A percentile compares a stretch with the other conserved stretches of the same genome.
phyloP scores from a whole-genome alignment of 345 rosid genomes.

The Eucalyptus marginata region DNA sequence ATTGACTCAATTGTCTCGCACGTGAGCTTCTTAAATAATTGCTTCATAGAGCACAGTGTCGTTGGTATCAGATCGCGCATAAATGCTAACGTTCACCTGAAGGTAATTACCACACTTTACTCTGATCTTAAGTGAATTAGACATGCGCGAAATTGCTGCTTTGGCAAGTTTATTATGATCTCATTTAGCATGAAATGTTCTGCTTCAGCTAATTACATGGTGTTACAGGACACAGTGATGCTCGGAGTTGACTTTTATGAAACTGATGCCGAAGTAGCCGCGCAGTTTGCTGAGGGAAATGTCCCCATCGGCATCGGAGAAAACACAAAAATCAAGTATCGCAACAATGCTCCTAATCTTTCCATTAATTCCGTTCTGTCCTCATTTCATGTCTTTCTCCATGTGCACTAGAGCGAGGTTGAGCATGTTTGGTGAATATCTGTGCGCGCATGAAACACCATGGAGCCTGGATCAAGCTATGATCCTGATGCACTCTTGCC shows the following conservation, averaged over 20 bases:
- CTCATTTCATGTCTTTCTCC: neutral
- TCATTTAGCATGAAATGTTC: neutral
- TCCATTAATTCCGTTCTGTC: neutral
- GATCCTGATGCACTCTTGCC: neutral
- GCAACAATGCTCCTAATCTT: neutral
- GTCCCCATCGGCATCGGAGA: constrained; percentile 83
- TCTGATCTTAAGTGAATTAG: no score
- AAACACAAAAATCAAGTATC: constrained; percentile 3
- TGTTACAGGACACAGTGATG: constrained; percentile 76
- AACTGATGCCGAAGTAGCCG: constrained; percentile 59
- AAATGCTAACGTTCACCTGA: no score
- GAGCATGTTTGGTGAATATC: neutral
- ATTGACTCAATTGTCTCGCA: no score
- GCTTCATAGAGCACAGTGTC: no score
- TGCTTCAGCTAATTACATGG: neutral
- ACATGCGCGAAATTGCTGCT: no score
- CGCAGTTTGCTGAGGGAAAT: constrained; percentile 55
- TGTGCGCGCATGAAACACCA: neutral
- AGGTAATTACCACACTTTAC: no score
- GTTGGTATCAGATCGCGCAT: no score
- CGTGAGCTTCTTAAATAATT: no score
- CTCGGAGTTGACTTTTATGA: constrained; percentile 90
- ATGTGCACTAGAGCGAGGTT: neutral
- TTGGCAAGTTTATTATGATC: no score
- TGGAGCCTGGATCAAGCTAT: neutral